Evolutionary conservation across 768 basidiomycete species (phyloP).

Genomic region (Boletellus ananas): DNA sequence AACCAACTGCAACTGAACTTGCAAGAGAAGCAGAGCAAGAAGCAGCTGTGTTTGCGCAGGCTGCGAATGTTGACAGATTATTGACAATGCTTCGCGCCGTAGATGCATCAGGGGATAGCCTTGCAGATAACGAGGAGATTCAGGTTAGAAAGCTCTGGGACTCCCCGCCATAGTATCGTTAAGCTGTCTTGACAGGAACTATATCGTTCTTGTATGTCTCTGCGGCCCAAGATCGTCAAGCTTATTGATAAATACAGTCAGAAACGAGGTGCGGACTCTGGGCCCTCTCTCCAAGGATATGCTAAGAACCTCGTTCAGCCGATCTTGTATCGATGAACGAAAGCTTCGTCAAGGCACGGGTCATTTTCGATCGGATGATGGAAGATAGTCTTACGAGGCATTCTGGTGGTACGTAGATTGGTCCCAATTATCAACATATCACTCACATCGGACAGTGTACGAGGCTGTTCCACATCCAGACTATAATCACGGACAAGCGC

Average conservation of each 20-base stretch:
- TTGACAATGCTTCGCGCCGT: slow-evolving; percentile 68
- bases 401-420: slow-evolving; percentile 47
- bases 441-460: slow-evolving; percentile 42
- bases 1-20: slow-evolving; percentile 73
- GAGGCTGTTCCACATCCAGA: slow-evolving; percentile 36
- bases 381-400: slow-evolving; percentile 82
- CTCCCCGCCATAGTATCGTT: slow-evolving; percentile 5
- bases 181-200: slow-evolving; percentile 55
- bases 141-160: slow-evolving; percentile 45
- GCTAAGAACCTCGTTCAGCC: slow-evolving; percentile 43
- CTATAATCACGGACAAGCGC: slow-evolving; percentile 24
- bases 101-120: slow-evolving; percentile 73
- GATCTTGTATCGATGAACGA: slow-evolving; percentile 95
- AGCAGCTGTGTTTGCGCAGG: slow-evolving; percentile 82
- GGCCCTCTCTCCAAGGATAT: not conserved
- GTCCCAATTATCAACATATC: not conserved
- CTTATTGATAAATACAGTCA: slow-evolving; percentile 96
- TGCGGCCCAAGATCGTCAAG: slow-evolving; percentile 93
- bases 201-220: slow-evolving; percentile 83
- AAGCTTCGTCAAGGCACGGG: slow-evolving; percentile 82
- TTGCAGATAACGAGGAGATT: slow-evolving; percentile 91
- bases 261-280: slow-evolving; percentile 57
- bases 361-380: slow-evolving; percentile 92
- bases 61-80: slow-evolving; percentile 78
- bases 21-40: slow-evolving; percentile 84